Base-by-base conservation (phyloP, 768 basidiomycete genomes). In the Boletus subcaerulescens region DNA sequence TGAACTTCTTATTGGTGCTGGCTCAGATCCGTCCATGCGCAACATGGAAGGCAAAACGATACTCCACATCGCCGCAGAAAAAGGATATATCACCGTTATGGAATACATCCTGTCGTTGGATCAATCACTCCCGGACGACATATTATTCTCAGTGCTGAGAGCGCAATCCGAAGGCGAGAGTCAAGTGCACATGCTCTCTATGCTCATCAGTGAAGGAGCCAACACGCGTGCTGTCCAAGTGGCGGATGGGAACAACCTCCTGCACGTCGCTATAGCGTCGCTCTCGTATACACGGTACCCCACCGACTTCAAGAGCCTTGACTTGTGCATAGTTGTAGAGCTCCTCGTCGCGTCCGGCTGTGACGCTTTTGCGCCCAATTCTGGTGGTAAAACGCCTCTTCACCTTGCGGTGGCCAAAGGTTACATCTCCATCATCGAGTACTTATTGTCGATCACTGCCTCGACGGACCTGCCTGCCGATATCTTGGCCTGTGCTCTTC, bases 1-100 rank as follows among this genome's bases (percentile, higher is more conserved):
- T 0, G 46, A 50, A 26, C 4, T 45, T 3, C 49, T 63, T 3
- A n/a, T 58, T 2, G 48, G 11, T 0, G 49, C 33, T 32, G 63
- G 59, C 3, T 58, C 60, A 3, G 38, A 61, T 11, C 53, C 49
- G 4, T 24, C 52, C 22, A 0, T 14, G 0, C 4, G 5, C 3
- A 38, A 35, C 26, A 4, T 1, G 2, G 2, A 9, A 0, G 49
- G 50, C 1, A 36, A 41, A 14, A 50, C 59, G 11, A 18, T 55
- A 6, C 45, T 65, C 9, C 33, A 61, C 1, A 7, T 49, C 10
- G 62, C 58, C 29, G 36, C 15, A 17, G 9, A 40, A 20, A 29
- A 10, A 7, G 29, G 31, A 33, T 17, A 0, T 26, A 14, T 14
- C 17, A 5, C 22, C 14, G 2, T 50, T 2, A 3, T 45, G 22